phyloP scores from a whole-genome alignment of 257 asterid species.

The Plantago major region DNA sequence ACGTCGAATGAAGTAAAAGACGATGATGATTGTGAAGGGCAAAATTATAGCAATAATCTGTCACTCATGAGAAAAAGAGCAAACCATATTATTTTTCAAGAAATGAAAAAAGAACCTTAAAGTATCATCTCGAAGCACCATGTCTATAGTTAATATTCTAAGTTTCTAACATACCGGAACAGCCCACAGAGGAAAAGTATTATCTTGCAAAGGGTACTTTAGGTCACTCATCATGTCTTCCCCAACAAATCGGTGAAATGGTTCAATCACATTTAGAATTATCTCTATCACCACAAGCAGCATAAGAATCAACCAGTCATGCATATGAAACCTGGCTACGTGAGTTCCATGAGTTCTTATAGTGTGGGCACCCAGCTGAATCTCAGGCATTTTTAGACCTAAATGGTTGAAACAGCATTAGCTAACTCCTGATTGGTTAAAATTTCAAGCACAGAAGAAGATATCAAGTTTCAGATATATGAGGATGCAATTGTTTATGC shows the following conservation, averaged over 20 bases:
- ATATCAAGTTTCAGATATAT: constrained; percentile 1
- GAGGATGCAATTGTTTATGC: neutral
- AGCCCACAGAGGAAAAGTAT: constrained; percentile 87
- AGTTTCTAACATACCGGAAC: constrained; percentile 79
- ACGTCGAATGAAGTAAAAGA: constrained; percentile 64
- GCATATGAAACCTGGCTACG: constrained; percentile 83
- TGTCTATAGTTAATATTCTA: no score
- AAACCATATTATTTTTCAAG: constrained; percentile 17
- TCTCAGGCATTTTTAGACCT: constrained; percentile 74
- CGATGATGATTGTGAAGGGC: constrained; percentile 51
- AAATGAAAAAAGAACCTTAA: constrained; percentile 8
- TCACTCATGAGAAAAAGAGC: constrained; percentile 12
- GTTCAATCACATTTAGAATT: constrained; percentile 72
- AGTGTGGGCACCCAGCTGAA: constrained; percentile 90
- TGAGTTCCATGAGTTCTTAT: constrained; percentile 74
- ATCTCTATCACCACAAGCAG: constrained; percentile 75
- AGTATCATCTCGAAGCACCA: neutral
- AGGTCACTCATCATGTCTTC: constrained; percentile 85
- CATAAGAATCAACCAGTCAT: constrained; percentile 86
- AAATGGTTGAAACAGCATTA: constrained; percentile 13
- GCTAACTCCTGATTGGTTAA: neutral
- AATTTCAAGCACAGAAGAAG: neutral
- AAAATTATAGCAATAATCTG: constrained; percentile 72
- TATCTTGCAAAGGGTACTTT: constrained; percentile 73
- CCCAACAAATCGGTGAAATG: constrained; percentile 96